Evolutionary conservation across 805 yeast genomes (phyloP).

Genomic region (Metschnikowia noctiluminum): DNA sequence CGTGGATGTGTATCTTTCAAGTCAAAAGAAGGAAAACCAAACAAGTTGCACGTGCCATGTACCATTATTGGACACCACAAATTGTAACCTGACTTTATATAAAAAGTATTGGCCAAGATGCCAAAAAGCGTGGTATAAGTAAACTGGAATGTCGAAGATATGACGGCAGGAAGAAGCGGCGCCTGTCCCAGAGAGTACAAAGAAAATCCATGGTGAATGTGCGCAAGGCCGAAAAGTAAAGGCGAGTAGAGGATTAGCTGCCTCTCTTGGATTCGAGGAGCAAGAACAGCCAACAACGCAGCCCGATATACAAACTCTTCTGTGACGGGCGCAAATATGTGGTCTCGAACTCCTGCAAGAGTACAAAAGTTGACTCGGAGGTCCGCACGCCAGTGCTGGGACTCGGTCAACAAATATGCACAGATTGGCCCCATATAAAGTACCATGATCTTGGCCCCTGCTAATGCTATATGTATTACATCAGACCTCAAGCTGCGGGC

Average conservation of each 20-base stretch:
- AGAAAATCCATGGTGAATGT: conserved; percentile 68
- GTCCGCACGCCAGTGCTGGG: conserved; percentile 15
- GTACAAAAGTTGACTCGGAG: conserved; percentile 21
- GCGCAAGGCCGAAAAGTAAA: conserved; percentile 71
- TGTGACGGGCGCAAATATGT: conserved; percentile 68
- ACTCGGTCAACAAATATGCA: conserved; percentile 10
- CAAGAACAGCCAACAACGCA: conserved; percentile 29
- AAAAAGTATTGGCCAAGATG: conserved; percentile 54
- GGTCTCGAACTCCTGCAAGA: conserved; percentile 50
- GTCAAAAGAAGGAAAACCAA: conserved; percentile 57
- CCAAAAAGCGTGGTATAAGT: conserved; percentile 72
- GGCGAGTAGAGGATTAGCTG: conserved; percentile 35
- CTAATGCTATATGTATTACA: conserved; percentile 12
- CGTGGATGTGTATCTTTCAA: conserved; percentile 15
- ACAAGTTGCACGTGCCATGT: conserved; percentile 65
- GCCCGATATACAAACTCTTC: conserved; percentile 75
- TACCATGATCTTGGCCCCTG: conserved; percentile 12
- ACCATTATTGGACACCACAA: conserved; percentile 55
- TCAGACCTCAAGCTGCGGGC: conserved; percentile 10
- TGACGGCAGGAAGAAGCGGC: conserved; percentile 27
- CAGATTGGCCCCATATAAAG: conserved; percentile 22
- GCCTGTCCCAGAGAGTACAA: conserved; percentile 26
- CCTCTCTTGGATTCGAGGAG: conserved; percentile 8
- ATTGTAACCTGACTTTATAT: conserved; percentile 45
- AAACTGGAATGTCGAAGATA: conserved; percentile 49